phyloP scores from a whole-genome alignment of 371 early-diverging fungal genomes.

The Circinella umbellata region DNA sequence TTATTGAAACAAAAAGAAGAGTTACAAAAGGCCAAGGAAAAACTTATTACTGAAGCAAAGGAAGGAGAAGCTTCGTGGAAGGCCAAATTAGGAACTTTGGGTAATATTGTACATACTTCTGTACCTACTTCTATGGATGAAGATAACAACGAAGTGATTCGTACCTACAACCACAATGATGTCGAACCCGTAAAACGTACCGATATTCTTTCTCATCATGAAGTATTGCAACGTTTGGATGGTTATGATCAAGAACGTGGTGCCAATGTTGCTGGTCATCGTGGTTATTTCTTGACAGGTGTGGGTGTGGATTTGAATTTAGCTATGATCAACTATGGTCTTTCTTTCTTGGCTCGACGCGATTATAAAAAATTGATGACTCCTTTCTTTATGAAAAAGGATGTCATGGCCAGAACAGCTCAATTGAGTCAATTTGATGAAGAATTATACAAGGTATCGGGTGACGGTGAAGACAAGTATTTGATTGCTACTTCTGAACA shows the following conservation, averaged over 20 bases:
- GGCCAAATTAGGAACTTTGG: slow-evolving; percentile 78
- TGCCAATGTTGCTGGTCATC: slow-evolving; percentile 98
- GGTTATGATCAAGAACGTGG: slow-evolving; percentile 96
- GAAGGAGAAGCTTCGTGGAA: slow-evolving; percentile 73
- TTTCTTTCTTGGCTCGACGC: slow-evolving; percentile 89
- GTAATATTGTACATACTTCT: slow-evolving; percentile 96
- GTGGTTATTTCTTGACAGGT: slow-evolving; percentile 98
- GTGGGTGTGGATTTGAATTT: slow-evolving; percentile 96
- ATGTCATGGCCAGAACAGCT: slow-evolving; percentile 98
- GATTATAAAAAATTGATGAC: slow-evolving; percentile 98
- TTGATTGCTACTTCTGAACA: slow-evolving; percentile 99
- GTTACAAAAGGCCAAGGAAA: slow-evolving; percentile 75
- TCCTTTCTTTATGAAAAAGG: slow-evolving; percentile 98
- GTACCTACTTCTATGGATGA: slow-evolving; percentile 93
- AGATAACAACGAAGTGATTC: slow-evolving; percentile 86
- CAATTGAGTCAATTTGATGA: slow-evolving; percentile 99
- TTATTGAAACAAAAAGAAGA: slow-evolving; percentile 77
- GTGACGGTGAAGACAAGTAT: slow-evolving; percentile 95
- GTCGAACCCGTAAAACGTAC: slow-evolving; percentile 68
- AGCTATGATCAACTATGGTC: slow-evolving; percentile 97
- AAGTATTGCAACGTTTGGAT: slow-evolving; percentile 90
- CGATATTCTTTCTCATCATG: slow-evolving; percentile 89
- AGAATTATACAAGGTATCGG: slow-evolving; percentile 95
- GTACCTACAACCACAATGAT: slow-evolving; percentile 65
- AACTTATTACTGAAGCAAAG: slow-evolving; percentile 71